Evolutionary conservation across 495 filamentous ascomycete species (phyloP).

Genomic region (Lasiosphaeriaceae sp.): DNA sequence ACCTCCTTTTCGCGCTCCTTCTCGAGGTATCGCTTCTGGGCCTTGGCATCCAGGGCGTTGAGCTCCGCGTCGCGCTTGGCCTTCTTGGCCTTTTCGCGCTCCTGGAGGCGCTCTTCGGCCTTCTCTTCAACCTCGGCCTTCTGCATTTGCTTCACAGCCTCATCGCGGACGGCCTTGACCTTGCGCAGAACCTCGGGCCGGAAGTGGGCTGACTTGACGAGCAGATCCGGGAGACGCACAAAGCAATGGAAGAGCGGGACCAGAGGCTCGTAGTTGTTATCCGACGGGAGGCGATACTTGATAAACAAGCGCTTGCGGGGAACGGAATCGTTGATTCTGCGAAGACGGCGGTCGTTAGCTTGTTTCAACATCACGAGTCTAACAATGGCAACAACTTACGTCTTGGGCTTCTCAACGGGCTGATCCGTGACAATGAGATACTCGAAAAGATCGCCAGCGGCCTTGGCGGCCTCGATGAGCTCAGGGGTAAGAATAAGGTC

Average conservation of each 20-base stretch:
- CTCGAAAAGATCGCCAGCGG: slow-evolving; percentile 79
- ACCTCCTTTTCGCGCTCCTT: slow-evolving; percentile 81
- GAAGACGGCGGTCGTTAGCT: slow-evolving; percentile 16
- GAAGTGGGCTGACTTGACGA: slow-evolving; percentile 76
- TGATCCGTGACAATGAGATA: slow-evolving; percentile 89
- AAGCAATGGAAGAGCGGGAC: slow-evolving; percentile 78
- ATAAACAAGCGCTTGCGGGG: slow-evolving; percentile 86
- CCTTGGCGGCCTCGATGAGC: slow-evolving; percentile 72
- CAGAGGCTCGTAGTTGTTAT: slow-evolving; percentile 59
- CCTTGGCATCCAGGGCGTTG: slow-evolving; percentile 80
- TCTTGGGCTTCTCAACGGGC: slow-evolving; percentile 82
- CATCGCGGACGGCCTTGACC: slow-evolving; percentile 74
- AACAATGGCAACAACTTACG: slow-evolving; percentile 50
- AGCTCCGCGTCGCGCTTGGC: slow-evolving; percentile 84
- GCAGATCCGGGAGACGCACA: slow-evolving; percentile 75
- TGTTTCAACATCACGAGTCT: not conserved
- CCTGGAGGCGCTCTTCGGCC: slow-evolving; percentile 76
- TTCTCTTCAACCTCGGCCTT: slow-evolving; percentile 86
- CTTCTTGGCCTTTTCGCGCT: slow-evolving; percentile 84
- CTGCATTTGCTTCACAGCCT: slow-evolving; percentile 73
- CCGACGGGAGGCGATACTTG: slow-evolving; percentile 65
- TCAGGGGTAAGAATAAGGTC: slow-evolving; percentile 80
- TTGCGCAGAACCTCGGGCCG: slow-evolving; percentile 85
- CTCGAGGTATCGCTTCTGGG: slow-evolving; percentile 93
- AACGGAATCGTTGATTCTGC: slow-evolving; percentile 76